Percentiles rank a stretch among this genome's conserved stretches.
phyloP scores from a whole-genome alignment of 768 basidiomycete genomes.

The Megacollybia marginata region DNA sequence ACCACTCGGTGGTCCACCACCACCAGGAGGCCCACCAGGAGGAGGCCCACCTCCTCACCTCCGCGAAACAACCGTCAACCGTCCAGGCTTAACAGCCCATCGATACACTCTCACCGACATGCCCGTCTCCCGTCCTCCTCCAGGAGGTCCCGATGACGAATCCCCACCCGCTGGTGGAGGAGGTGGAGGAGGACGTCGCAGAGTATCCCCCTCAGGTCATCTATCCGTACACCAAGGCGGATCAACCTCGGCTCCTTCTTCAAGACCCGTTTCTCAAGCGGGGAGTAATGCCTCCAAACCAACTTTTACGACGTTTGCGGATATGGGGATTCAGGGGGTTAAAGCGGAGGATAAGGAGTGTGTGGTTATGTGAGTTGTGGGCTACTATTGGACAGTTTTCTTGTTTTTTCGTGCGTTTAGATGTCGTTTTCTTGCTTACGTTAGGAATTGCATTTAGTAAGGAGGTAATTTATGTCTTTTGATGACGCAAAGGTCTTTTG shows the following conservation, averaged over 20 bases:
- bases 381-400: too few relatives aligned
- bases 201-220: background rate
- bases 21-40: background rate
- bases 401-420: too few relatives aligned
- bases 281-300: conserved; percentile 17
- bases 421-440: too few relatives aligned
- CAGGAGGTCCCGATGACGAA: background rate
- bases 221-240: background rate
- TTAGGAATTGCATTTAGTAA: too few relatives aligned
- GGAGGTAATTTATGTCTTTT: too few relatives aligned
- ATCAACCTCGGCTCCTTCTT: background rate
- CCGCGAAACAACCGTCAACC: too few relatives aligned
- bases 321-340: conserved; percentile 84
- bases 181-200: background rate
- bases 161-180: conserved; percentile 12
- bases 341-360: conserved; percentile 81
- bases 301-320: conserved; percentile 69
- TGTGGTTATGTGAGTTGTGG: conserved; percentile 82
- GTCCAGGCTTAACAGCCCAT: background rate
- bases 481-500: too few relatives aligned
- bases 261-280: background rate
- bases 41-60: background rate
- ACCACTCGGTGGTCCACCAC: background rate
- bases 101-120: conserved; percentile 17
- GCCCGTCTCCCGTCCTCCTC: background rate